Conservation (phyloP, 441 rosid species). For the Corymbia calophylla region DNA sequence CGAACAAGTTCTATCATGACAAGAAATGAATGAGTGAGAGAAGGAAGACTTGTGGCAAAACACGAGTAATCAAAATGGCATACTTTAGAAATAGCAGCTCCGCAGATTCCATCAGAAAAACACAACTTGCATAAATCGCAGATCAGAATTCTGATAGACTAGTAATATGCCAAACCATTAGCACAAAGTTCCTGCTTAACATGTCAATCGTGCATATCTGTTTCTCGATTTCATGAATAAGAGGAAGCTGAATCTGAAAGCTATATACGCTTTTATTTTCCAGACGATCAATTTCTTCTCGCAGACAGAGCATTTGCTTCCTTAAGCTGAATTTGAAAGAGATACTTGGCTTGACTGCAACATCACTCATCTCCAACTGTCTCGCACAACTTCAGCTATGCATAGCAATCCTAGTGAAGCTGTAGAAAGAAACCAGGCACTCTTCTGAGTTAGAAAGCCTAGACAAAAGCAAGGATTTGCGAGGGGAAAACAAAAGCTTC, state of each 20-base stretch:
- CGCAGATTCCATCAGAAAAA: background rate
- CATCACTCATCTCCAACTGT: background rate
- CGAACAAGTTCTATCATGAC: background rate
- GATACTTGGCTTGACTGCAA: background rate
- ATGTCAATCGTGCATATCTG: background rate
- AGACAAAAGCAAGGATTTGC: background rate
- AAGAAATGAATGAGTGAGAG: background rate
- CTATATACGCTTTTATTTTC: accelerated
- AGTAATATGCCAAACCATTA: background rate
- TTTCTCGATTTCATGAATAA: background rate
- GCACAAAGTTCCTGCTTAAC: background rate
- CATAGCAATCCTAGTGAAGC: background rate
- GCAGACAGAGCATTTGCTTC: background rate
- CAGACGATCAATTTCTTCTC: background rate
- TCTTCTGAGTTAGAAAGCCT: background rate
- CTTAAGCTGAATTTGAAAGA: background rate
- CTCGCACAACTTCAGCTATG: background rate
- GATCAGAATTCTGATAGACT: background rate
- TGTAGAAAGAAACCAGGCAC: background rate
- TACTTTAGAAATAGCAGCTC: background rate
- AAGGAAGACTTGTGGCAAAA: background rate
- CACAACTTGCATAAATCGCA: background rate
- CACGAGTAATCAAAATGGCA: background rate
- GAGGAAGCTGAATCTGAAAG: background rate
- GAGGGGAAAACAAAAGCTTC: background rate